Evolutionary conservation across 148 eudicot species (phyloP).

Genomic region (Rhododendron molle): DNA sequence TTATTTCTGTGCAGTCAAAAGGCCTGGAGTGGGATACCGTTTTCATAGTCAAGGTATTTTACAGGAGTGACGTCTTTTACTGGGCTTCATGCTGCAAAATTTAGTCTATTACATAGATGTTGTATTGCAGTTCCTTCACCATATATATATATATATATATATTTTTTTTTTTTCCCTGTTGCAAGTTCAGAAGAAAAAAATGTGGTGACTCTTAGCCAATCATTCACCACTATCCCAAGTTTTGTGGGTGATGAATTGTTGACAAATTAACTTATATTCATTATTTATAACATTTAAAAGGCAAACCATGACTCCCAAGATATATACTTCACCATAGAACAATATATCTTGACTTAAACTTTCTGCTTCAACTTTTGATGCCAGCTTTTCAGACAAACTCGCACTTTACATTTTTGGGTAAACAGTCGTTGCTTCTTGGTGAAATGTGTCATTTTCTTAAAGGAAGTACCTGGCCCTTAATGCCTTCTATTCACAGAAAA

Average conservation of each 20-base stretch:
- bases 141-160: no score
- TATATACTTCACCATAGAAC: background rate
- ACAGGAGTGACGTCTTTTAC: background rate
- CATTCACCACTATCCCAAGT: background rate
- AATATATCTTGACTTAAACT: background rate
- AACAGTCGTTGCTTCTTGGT: background rate
- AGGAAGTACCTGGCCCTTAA: background rate
- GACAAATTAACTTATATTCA: background rate
- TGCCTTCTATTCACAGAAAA: background rate
- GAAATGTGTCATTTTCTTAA: background rate
- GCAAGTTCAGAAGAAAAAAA: background rate
- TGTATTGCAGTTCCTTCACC: background rate
- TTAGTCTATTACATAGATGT: background rate
- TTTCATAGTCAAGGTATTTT: conserved; percentile 82
- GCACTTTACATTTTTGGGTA: background rate
- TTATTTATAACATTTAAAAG: background rate
- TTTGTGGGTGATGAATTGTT: background rate
- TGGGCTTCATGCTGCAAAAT: background rate
- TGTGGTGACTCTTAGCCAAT: background rate
- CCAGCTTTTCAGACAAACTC: background rate
- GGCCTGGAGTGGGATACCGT: conserved; percentile 98
- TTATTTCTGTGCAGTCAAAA: conserved; percentile 64
- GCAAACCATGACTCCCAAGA: background rate
- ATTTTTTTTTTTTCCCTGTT: background rate
- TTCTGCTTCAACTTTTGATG: background rate